phyloP scores from a whole-genome alignment of 179 eudicot genomes.

The Nepenthes alata region DNA sequence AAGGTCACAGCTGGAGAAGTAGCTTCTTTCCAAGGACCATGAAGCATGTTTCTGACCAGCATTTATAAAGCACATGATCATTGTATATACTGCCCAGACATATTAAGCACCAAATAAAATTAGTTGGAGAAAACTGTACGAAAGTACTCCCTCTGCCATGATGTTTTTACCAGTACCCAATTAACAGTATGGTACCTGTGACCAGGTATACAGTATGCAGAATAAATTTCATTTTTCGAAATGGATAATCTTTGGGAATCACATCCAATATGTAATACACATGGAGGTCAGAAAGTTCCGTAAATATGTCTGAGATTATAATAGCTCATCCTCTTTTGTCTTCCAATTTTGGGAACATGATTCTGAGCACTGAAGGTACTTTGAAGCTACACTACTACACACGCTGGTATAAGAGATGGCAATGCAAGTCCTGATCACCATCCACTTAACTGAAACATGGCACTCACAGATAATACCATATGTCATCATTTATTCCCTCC shows the following conservation, averaged over 20 bases:
- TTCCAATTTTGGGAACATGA: too few relatives aligned
- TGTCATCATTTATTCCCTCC: neutral
- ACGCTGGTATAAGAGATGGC: neutral
- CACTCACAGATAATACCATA: neutral
- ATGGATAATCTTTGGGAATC: too few relatives aligned
- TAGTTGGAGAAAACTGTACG: neutral
- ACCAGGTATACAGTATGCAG: too few relatives aligned
- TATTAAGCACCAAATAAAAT: neutral
- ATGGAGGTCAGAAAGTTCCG: too few relatives aligned
- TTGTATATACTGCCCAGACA: neutral
- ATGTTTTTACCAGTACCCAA: too few relatives aligned
- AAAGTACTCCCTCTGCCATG: too few relatives aligned
- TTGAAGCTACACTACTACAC: neutral
- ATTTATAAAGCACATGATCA: conserved; percentile 1
- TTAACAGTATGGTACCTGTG: too few relatives aligned
- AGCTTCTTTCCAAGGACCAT: conserved; percentile 99
- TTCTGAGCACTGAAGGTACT: too few relatives aligned
- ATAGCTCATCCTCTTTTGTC: too few relatives aligned
- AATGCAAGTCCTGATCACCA: neutral
- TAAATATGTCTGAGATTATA: too few relatives aligned
- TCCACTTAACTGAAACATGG: neutral
- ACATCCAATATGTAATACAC: too few relatives aligned
- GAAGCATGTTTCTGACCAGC: conserved; percentile 82
- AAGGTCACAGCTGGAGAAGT: conserved; percentile 72
- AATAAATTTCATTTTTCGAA: too few relatives aligned